Evolutionary conservation across 2,329 filamentous ascomycete species (phyloP).

Genomic region (Chaetomium strumarium): DNA sequence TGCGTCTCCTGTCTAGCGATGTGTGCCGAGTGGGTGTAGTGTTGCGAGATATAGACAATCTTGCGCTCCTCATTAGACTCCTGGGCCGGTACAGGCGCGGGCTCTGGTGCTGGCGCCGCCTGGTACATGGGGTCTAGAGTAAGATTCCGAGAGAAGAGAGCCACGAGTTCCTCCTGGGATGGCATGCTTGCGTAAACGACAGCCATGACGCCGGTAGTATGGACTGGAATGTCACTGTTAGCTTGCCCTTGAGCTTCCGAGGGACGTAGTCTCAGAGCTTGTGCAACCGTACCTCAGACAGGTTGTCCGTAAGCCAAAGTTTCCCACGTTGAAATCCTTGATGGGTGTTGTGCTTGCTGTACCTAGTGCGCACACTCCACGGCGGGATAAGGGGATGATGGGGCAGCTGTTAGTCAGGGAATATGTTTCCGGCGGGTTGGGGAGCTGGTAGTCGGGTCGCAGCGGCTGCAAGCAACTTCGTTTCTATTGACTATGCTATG

Average conservation of each 20-base stretch:
- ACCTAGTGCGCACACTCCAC: background rate
- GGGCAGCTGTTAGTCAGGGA: slow-evolving; percentile 9
- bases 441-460: slow-evolving; percentile 12
- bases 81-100: slow-evolving; percentile 20
- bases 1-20: slow-evolving; percentile 39
- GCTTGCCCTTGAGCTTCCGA: background rate
- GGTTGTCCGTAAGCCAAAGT: background rate
- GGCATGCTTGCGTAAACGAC: slow-evolving; percentile 46
- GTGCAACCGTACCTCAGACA: slow-evolving; percentile 1
- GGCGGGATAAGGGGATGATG: background rate
- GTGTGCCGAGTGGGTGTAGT: slow-evolving; percentile 79
- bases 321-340: background rate
- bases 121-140: slow-evolving; percentile 47
- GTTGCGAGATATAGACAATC: slow-evolving; percentile 71
- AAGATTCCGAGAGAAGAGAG: slow-evolving; percentile 72
- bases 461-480: slow-evolving; percentile 32
- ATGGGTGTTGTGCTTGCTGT: background rate
- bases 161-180: slow-evolving; percentile 74
- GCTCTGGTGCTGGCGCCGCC: slow-evolving; percentile 10
- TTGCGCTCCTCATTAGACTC: slow-evolving; percentile 29
- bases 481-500: slow-evolving; percentile 48
- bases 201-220: slow-evolving; percentile 33
- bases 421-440: background rate
- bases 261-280: background rate
- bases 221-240: slow-evolving; percentile 16